Percentiles rank a stretch among this genome's conserved stretches.
These are phyloP conservation scores for Citeromyces nyonsensis DNA, from an alignment of 805 yeast species.

Conservation along the genomic window DNA sequence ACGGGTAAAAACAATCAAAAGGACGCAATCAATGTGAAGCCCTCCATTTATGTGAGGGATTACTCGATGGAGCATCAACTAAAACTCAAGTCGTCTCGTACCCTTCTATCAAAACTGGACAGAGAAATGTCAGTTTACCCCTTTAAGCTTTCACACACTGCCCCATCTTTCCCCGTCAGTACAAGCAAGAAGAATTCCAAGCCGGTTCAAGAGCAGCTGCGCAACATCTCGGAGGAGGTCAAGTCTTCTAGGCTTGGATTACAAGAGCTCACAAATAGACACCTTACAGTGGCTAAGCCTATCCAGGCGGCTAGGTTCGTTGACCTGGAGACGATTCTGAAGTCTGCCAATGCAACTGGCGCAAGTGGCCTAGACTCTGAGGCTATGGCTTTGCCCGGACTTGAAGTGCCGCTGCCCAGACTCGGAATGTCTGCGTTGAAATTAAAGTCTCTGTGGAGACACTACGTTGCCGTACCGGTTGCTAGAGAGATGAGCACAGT, in stretches of 20 bases:
- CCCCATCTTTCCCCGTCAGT: constrained; percentile 45
- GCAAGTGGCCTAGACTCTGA: constrained; percentile 49
- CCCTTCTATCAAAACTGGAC: constrained; percentile 56
- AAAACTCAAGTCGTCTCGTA: constrained; percentile 61
- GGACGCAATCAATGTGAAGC: constrained; percentile 35
- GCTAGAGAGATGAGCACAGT: constrained; percentile 77
- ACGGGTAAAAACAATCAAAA: constrained; percentile 46
- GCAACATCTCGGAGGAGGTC: constrained; percentile 33
- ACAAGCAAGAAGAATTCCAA: constrained; percentile 15
- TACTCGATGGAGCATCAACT: constrained; percentile 61
- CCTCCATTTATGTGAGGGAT: constrained; percentile 74
- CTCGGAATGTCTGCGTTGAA: constrained; percentile 58
- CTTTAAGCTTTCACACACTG: constrained; percentile 66
- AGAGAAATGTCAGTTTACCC: constrained; percentile 76
- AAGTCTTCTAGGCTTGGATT: constrained; percentile 59
- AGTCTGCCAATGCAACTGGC: constrained; percentile 53
- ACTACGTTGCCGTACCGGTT: constrained; percentile 35
- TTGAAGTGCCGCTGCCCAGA: constrained; percentile 63
- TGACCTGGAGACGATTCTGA: constrained; percentile 52
- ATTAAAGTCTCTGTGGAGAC: constrained; percentile 44
- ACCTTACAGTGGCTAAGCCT: constrained; percentile 60
- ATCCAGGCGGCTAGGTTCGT: constrained; percentile 58
- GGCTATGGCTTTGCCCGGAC: constrained; percentile 52
- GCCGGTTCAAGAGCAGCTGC: constrained; percentile 21
- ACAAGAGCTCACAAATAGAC: constrained; percentile 67